These are phyloP conservation scores for Penicillium vulpinum DNA, from an alignment of 2,329 filamentous ascomycete genomes.

Conservation along the genomic window DNA sequence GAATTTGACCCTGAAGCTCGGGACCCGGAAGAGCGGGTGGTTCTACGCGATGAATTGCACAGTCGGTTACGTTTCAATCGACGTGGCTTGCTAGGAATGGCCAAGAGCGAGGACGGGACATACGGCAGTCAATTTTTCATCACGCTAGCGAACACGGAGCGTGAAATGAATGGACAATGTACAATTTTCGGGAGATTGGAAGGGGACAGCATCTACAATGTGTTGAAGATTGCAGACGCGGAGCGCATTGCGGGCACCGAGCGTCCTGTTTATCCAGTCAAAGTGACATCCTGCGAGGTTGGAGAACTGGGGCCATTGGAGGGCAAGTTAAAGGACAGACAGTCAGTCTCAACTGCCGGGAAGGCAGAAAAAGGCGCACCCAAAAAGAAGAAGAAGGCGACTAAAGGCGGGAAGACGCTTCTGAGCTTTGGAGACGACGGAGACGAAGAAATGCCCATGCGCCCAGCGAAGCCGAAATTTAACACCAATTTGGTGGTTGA, in stretches of 20 bases:
- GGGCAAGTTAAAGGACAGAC: constrained; percentile 47
- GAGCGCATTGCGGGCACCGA: constrained; percentile 79
- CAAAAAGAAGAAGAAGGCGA: constrained; percentile 46
- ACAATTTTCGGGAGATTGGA: constrained; percentile 91
- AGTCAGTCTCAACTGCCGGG: constrained; percentile 33
- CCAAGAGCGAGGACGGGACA: constrained; percentile 69
- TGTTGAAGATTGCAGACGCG: constrained; percentile 88
- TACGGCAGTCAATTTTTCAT: constrained; percentile 99
- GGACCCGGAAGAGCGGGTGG: constrained; percentile 53
- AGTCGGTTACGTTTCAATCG: constrained; percentile 90
- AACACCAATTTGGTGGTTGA: constrained; percentile 48
- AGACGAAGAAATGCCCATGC: constrained; percentile 37
- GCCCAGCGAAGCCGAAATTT: constrained; percentile 49
- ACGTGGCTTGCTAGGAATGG: constrained; percentile 90
- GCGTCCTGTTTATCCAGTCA: constrained; percentile 80
- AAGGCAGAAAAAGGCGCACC: constrained; percentile 32
- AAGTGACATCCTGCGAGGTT: constrained; percentile 57
- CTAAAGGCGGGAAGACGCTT: constrained; percentile 46
- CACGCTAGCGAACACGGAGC: constrained; percentile 74
- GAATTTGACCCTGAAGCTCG: constrained; percentile 57
- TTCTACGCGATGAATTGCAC: constrained; percentile 89
- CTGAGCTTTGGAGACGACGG: constrained; percentile 50
- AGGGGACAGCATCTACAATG: constrained; percentile 93
- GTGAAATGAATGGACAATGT: constrained; percentile 85
- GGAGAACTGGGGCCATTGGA: constrained; percentile 48